A percentile compares a stretch with the other conserved stretches of the same genome.
Evolutionary conservation across 495 filamentous ascomycete species (phyloP).

Genomic region (Parathielavia appendiculata): DNA sequence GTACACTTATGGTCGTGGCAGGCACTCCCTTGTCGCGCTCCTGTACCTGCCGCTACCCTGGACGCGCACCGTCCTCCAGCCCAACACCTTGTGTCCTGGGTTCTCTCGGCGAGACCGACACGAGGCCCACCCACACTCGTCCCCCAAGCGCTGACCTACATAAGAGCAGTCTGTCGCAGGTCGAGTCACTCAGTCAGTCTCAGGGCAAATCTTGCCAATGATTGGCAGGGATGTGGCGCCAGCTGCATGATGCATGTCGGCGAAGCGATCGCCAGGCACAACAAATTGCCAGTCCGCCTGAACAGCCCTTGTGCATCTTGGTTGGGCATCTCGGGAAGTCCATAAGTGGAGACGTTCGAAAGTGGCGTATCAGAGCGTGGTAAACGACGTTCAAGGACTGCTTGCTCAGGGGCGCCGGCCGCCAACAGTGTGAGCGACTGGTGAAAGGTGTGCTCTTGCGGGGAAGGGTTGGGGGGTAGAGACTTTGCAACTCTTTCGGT

Average conservation of each 20-base stretch:
- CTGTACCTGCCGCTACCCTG: conserved; percentile 1
- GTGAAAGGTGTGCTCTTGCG: neutral
- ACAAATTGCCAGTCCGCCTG: neutral
- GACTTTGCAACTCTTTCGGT: too few relatives aligned
- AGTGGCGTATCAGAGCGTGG: neutral
- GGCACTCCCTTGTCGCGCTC: neutral
- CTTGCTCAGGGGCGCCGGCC: neutral
- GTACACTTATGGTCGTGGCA: conserved; percentile 3
- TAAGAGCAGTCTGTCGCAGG: conserved; percentile 3
- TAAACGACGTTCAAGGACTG: neutral
- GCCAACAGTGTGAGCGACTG: neutral
- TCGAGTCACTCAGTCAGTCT: conserved; percentile 7
- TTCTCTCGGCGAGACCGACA: conserved; percentile 8
- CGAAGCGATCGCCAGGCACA: neutral
- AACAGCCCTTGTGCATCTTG: neutral
- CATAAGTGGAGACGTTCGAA: neutral
- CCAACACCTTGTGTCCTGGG: conserved; percentile 6
- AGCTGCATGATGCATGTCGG: neutral
- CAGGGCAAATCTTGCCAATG: neutral
- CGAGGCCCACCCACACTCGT: conserved; percentile 8
- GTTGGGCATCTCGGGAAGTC: neutral
- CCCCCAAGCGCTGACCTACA: conserved; percentile 4
- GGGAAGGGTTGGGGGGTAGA: too few relatives aligned
- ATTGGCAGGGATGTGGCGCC: neutral
- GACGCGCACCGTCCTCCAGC: neutral